Conservation (phyloP, 441 rosid genomes). For the Daphne laureola region DNA sequence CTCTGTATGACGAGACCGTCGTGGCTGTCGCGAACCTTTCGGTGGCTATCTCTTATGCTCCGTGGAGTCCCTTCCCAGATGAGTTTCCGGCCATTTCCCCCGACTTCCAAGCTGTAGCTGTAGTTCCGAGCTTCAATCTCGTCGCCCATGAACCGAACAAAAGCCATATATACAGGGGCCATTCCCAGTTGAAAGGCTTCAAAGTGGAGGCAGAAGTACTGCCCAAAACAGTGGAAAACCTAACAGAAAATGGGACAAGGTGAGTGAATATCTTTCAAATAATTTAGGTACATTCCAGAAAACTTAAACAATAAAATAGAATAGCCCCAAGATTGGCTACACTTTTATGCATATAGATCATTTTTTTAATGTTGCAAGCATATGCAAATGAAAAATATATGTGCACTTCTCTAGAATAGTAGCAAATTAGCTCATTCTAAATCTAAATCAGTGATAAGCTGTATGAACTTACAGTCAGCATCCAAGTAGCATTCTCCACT, state of each 20-base stretch:
- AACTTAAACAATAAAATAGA: too few relatives aligned
- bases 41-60: slow-evolving; percentile 83
- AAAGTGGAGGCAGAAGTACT: slow-evolving; percentile 90
- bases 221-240: slow-evolving; percentile 95
- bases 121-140: slow-evolving; percentile 76
- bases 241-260: slow-evolving; percentile 14
- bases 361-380: too few relatives aligned
- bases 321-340: too few relatives aligned
- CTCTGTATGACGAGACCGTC: slow-evolving; percentile 89
- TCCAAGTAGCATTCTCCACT: slow-evolving; percentile 99
- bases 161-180: slow-evolving; percentile 96
- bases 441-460: slow-evolving; percentile 1
- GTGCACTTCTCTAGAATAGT: too few relatives aligned
- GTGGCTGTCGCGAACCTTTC: slow-evolving; percentile 90
- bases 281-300: neutral
- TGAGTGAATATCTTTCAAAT: too few relatives aligned
- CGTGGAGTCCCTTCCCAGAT: slow-evolving; percentile 88
- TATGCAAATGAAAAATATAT: too few relatives aligned
- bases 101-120: slow-evolving; percentile 92
- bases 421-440: slow-evolving; percentile 1
- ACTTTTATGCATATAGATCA: too few relatives aligned
- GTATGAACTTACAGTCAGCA: slow-evolving; percentile 71
- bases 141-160: slow-evolving; percentile 90
- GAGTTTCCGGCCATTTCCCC: slow-evolving; percentile 83
- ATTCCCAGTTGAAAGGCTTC: slow-evolving; percentile 96